Evolutionary conservation across 2,329 filamentous ascomycete genomes (phyloP).

Genomic region (Sporothrix luriei): DNA sequence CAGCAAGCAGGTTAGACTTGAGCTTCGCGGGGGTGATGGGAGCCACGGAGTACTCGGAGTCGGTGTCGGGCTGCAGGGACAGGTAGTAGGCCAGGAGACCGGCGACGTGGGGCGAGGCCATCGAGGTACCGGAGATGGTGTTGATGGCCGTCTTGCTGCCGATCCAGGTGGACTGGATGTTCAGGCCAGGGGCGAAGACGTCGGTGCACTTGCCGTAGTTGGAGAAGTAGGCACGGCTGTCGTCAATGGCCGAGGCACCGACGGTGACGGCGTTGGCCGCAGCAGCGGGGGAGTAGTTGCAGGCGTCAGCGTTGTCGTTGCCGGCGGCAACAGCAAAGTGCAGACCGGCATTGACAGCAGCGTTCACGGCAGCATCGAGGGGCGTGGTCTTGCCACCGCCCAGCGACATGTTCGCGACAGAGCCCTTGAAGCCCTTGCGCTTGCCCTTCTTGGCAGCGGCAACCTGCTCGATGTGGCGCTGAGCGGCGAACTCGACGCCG

Average conservation of each 20-base stretch:
- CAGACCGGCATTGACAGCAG: conserved; percentile 85
- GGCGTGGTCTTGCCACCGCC: conserved; percentile 95
- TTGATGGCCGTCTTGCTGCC: conserved; percentile 95
- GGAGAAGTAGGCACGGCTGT: conserved; percentile 99
- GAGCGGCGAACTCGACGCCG: conserved; percentile 93
- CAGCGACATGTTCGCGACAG: conserved; percentile 98
- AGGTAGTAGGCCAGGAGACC: conserved; percentile 98
- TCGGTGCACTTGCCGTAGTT: conserved; percentile 99
- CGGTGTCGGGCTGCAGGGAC: conserved; percentile 85
- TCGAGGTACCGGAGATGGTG: conserved; percentile 98
- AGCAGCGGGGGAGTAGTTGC: conserved; percentile 97
- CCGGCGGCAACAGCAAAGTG: conserved; percentile 98
- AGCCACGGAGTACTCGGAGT: conserved; percentile 89
- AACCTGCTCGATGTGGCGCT: conserved; percentile 73
- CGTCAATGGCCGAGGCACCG: conserved; percentile 87
- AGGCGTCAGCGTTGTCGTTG: conserved; percentile 98
- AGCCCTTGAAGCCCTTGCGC: conserved; percentile 97
- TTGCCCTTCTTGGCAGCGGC: conserved; percentile 81
- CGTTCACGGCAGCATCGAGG: conserved; percentile 90
- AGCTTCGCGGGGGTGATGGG: conserved; percentile 90
- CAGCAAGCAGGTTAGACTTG: conserved; percentile 81
- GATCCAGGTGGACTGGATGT: conserved; percentile 98
- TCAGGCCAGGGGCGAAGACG: conserved; percentile 96
- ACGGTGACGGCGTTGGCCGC: conserved; percentile 92
- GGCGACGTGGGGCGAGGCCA: conserved; percentile 96